Base-by-base conservation (phyloP, 2,329 filamentous ascomycete genomes). In the Capronia epimyces region DNA sequence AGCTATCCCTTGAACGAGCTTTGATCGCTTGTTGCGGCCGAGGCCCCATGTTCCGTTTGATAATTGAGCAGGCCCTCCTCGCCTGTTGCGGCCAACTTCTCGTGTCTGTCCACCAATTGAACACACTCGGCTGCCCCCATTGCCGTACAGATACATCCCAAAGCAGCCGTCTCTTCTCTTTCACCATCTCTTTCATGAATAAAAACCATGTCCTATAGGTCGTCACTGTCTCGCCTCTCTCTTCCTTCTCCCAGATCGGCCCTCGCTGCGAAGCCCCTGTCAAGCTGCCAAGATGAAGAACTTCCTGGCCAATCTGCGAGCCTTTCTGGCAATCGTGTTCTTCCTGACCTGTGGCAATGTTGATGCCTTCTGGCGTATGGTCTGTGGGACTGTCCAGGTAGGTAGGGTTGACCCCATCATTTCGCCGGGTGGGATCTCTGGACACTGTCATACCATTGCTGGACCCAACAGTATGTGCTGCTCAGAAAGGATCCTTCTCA, bases 331-430 rank as follows among this genome's bases (percentile, higher is more conserved):
- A 22, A 46, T 58, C 43, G 21, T 58, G 34, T 49, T 58, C 46
- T 49, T 40, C 41, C 49, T 51, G 49, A 37, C 29, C 16, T 50
- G 53, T 21, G 53, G 41, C 46, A 43, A 53, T 37, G 76, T 74
- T 41, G 65, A 77, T 62, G 89, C 86, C 53, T 95, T 95, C 70
- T 95, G 87, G 88, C 87, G 89, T 65, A 86, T 95, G 79, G 85
- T 87, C 63, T 95, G 89, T 69, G 80, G 60, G 81, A 82, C 52
- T 77, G 78, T 45, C 74, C 82, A 61, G 86, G 82, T 59, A 65
- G 85, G 82, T 43, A 80, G 87, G 53, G 74, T 95, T 29, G 89
- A 95, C 65, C 89, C 89, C 18, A 74, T 95, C 49, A 75, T 93
- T 49, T 76, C 80, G 51, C 78, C 77, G 1, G 82, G 81, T 43